Percentiles rank a stretch among this genome's conserved stretches.
Evolutionary conservation across 1,139 yeast species (phyloP).

Genomic region (Candida frijolesensis): DNA sequence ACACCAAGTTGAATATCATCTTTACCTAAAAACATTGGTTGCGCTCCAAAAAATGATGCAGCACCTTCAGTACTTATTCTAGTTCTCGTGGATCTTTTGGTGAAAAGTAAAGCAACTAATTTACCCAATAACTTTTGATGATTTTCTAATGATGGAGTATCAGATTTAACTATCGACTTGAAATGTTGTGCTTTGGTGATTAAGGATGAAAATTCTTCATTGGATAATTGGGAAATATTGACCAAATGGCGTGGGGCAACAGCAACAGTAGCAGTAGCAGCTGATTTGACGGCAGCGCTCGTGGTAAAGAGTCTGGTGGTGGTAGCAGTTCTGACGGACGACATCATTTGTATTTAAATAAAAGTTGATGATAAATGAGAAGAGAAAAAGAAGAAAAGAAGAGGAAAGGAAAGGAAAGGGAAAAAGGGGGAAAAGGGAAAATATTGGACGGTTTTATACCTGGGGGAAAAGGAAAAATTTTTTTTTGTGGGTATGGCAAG

Average conservation of each 20-base stretch:
- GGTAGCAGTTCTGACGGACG: conserved; percentile 14
- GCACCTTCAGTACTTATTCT: conserved; percentile 96
- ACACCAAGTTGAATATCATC: conserved; percentile 97
- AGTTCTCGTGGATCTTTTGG: conserved; percentile 93
- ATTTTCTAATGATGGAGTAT: conserved; percentile 41
- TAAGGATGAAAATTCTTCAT: conserved; percentile 66
- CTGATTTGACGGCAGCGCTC: conserved; percentile 5
- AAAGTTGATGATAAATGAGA: background rate
- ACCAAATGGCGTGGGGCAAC: conserved; percentile 66
- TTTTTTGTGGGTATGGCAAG: background rate
- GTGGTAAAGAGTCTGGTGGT: conserved; percentile 15
- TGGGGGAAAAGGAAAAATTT: conserved; percentile 9
- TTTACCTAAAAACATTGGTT: conserved; percentile 93
- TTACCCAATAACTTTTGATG: conserved; percentile 72
- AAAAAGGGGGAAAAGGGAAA: background rate
- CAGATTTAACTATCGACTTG: conserved; percentile 57
- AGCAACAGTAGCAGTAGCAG: background rate
- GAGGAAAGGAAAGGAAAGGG: background rate
- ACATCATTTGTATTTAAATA: conserved; percentile 8
- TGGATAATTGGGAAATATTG: conserved; percentile 73
- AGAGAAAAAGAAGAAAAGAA: background rate
- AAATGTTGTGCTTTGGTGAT: conserved; percentile 68
- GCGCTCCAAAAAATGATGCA: conserved; percentile 89
- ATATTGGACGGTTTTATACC: conserved; percentile 2
- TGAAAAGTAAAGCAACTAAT: conserved; percentile 78